These are phyloP conservation scores for Cymbopogon citratus DNA, from an alignment of 176 grass and related monocot species.

Conservation along the genomic window DNA sequence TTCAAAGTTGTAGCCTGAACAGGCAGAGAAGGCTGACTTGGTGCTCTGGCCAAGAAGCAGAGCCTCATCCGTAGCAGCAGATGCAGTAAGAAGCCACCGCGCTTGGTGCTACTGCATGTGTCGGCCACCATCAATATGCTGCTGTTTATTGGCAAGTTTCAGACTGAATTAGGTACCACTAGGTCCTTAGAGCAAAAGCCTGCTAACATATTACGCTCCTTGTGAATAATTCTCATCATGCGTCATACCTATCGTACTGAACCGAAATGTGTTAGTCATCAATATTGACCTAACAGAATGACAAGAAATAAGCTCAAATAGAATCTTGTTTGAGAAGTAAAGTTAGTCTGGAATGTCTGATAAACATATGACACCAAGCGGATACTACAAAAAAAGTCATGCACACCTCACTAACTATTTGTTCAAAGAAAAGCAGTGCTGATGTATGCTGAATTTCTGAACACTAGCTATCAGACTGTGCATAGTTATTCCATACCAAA, in stretches of 20 bases:
- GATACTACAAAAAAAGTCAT: neutral
- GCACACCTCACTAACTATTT: neutral
- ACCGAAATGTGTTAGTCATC: neutral
- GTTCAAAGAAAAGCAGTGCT: neutral
- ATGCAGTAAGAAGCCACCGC: slow-evolving; percentile 22
- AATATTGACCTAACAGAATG: neutral
- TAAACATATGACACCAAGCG: neutral
- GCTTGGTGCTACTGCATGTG: neutral
- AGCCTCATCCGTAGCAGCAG: slow-evolving; percentile 16
- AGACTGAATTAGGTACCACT: slow-evolving; percentile 16
- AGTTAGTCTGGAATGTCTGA: neutral
- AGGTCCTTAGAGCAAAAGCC: slow-evolving; percentile 16
- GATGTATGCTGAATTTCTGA: too few species aligned
- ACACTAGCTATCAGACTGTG: too few species aligned
- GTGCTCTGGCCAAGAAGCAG: slow-evolving; percentile 13
- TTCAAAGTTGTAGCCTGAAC: slow-evolving; percentile 12
- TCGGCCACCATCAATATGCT: neutral
- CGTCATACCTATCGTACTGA: neutral
- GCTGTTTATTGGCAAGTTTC: neutral
- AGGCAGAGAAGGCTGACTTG: slow-evolving; percentile 9
- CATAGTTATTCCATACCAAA: too few species aligned
- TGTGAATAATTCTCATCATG: neutral
- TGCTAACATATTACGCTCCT: neutral
- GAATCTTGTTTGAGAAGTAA: neutral
- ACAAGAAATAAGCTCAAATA: too few species aligned